Evolutionary conservation across 805 yeast genomes (phyloP).

Genomic region (Metschnikowia kunwiensis): DNA sequence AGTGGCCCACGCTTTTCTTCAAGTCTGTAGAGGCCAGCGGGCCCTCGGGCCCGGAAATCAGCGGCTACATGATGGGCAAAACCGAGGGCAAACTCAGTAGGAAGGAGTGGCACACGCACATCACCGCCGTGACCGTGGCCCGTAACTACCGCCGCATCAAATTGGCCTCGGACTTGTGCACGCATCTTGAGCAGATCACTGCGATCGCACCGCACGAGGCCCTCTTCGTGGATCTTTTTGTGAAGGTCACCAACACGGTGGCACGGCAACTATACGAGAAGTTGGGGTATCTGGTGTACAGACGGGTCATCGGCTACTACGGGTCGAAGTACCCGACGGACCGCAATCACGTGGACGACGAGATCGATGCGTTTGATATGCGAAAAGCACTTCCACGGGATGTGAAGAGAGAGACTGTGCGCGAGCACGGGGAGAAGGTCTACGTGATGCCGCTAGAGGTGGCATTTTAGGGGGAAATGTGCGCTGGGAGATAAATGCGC

Average conservation of each 20-base stretch:
- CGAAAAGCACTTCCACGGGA: slow-evolving; percentile 63
- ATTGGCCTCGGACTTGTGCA: slow-evolving; percentile 75
- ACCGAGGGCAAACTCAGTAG: slow-evolving; percentile 71
- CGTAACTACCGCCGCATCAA: slow-evolving; percentile 82
- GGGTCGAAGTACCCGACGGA: slow-evolving; percentile 51
- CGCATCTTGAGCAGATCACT: slow-evolving; percentile 68
- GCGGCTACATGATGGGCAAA: slow-evolving; percentile 94
- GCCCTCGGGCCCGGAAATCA: slow-evolving; percentile 23
- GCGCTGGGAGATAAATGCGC: too few relatives aligned
- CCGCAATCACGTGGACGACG: slow-evolving; percentile 53
- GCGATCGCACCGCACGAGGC: slow-evolving; percentile 71
- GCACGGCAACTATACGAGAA: slow-evolving; percentile 84
- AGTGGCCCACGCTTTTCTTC: slow-evolving; percentile 90
- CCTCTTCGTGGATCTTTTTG: slow-evolving; percentile 87
- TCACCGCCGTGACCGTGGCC: slow-evolving; percentile 90
- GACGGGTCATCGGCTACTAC: slow-evolving; percentile 89
- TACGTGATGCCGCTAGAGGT: slow-evolving; percentile 68
- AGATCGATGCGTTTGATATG: slow-evolving; percentile 87
- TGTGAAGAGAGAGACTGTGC: slow-evolving; percentile 46
- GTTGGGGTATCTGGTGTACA: slow-evolving; percentile 76
- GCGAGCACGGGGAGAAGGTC: slow-evolving; percentile 58
- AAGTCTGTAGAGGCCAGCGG: slow-evolving; percentile 49
- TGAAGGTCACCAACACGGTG: slow-evolving; percentile 75
- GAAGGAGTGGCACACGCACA: slow-evolving; percentile 93
- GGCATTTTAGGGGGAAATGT: too few relatives aligned